Base-by-base conservation (phyloP, 768 basidiomycete species). In the Tulasnella sp. region DNA sequence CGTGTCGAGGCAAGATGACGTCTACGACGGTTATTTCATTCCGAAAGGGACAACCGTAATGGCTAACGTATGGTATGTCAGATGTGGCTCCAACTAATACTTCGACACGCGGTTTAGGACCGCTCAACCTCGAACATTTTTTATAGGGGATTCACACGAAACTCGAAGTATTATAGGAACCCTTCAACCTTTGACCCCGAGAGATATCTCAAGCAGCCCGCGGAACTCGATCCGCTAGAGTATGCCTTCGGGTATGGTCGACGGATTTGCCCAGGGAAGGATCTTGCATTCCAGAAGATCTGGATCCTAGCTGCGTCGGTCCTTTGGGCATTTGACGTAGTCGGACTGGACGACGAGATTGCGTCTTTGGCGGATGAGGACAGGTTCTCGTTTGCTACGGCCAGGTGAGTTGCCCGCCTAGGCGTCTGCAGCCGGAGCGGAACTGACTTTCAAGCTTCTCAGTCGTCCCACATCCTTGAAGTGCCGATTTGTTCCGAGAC, bases 161-260 rank as follows among this genome's bases (percentile, higher is more conserved):
- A 81, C 64, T 14, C 40, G 24, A 79, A 22, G 11, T n/a, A 60
- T 16, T 81, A 64, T 48, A 24, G 20, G 14, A 44, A 78, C 37
- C 80, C 80, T 16, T 78, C 48, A 28, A 42, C 7, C 1, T 81
- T 81, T 46, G 37, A 69, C 24, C 80, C 80, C 16, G 77, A 78
- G 31, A 79, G 80, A 31, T 72, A 50, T 60, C 46, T 78, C 9
- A 42, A 37, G 34, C 40, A 58, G 54, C 20, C 77, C 6, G 34
- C 77, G 16, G 48, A 50, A 22, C 48, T 50, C 48, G 48, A 50
- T 14, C 48, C 48, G 12, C 34, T 50, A 24, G 50, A 54, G 24
- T 50, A 50, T 22, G 48, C 16, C 12, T 50, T 50, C 16, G 48
- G 48, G 20, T 50, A 16, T 14, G 48, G 48, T 50, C 48, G 48